phyloP scores from a whole-genome alignment of 2,329 filamentous ascomycete species.

The Fusarium sp. region DNA sequence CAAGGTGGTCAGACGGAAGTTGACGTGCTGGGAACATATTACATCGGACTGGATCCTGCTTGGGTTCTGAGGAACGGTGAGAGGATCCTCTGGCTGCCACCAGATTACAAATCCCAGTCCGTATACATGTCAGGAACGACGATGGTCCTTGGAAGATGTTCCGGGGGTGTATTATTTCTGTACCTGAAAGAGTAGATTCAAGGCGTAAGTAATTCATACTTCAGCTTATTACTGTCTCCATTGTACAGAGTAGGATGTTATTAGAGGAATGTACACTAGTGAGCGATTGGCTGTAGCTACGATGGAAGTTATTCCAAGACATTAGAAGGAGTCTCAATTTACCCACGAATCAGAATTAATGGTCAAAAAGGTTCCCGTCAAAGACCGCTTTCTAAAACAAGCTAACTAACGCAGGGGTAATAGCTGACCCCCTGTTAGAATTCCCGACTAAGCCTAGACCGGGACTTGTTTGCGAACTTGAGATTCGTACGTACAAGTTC shows the following conservation, averaged over 20 bases:
- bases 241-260: no score
- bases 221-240: no score
- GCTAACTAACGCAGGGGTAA: not conserved
- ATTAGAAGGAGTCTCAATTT: not conserved
- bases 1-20: no score
- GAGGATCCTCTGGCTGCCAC: not conserved
- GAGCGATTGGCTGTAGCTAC: not conserved
- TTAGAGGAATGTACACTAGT: not conserved
- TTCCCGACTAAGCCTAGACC: not conserved
- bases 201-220: no score
- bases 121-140: not conserved
- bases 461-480: not conserved
- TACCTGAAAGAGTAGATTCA: not conserved
- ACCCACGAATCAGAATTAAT: not conserved
- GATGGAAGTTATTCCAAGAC: not conserved
- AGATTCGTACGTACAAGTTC: no score
- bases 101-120: not conserved
- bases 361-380: not conserved
- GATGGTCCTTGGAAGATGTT: not conserved
- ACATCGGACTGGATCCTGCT: rapidly evolving
- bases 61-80: not conserved
- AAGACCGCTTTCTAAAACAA: not conserved
- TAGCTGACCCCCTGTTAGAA: not conserved
- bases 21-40: not conserved
- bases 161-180: not conserved